Conservation (phyloP, 2,329 filamentous ascomycete species). For the Catunica adiposa region DNA sequence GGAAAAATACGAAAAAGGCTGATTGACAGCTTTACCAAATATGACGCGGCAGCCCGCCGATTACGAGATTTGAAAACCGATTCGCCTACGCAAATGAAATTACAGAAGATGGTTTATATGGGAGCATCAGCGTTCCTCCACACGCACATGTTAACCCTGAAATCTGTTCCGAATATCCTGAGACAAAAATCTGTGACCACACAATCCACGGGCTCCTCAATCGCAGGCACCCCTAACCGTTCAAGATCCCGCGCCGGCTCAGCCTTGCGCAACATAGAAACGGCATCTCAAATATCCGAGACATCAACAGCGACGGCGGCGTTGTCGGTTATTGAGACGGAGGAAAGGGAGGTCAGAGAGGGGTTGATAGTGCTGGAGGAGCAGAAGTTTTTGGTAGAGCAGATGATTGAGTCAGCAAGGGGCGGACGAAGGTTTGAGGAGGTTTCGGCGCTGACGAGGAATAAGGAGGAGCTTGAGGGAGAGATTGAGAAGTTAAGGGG, state of each 20-base stretch:
- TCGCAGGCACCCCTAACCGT: not conserved
- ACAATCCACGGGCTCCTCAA: constrained; percentile 9
- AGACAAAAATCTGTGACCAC: constrained; percentile 19
- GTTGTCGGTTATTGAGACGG: constrained; percentile 44
- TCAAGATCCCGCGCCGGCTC: constrained; percentile 28
- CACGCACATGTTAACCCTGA: constrained; percentile 78
- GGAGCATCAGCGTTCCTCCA: constrained; percentile 73
- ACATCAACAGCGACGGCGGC: constrained; percentile 31
- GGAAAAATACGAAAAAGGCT: constrained; percentile 78
- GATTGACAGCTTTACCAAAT: constrained; percentile 78
- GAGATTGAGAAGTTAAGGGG: constrained; percentile 56
- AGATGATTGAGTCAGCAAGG: constrained; percentile 67
- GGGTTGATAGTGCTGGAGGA: constrained; percentile 73
- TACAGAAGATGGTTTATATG: constrained; percentile 70
- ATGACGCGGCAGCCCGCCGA: constrained; percentile 64
- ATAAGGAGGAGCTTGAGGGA: constrained; percentile 62
- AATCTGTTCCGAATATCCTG: constrained; percentile 52
- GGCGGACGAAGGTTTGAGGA: constrained; percentile 72
- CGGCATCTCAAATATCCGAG: constrained; percentile 34
- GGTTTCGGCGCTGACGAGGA: constrained; percentile 60
- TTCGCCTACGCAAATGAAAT: constrained; percentile 51
- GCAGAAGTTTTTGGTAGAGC: constrained; percentile 73
- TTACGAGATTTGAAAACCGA: constrained; percentile 63
- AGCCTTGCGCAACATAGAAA: constrained; percentile 28
- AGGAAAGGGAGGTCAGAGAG: constrained; percentile 71